phyloP scores from a whole-genome alignment of 208 protist species.

The Crithidia mellificae region DNA sequence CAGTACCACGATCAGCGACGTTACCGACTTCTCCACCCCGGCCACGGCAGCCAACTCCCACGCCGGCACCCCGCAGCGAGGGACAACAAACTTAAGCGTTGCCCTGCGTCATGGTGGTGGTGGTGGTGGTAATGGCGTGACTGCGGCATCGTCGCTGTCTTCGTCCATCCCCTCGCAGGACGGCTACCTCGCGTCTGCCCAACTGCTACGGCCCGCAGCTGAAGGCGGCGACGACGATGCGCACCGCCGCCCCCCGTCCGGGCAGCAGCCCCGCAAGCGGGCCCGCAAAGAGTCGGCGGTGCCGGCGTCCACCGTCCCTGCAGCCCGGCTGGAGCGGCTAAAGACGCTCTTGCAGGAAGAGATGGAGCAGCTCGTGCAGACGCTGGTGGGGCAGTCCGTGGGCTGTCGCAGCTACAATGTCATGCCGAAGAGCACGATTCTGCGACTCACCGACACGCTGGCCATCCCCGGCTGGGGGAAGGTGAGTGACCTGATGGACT shows the following conservation, averaged over 20 bases:
- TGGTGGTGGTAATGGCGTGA: too few species aligned
- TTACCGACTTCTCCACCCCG: constrained; percentile 12
- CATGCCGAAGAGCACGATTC: constrained; percentile 81
- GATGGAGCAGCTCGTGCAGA: constrained; percentile 74
- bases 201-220: neutral
- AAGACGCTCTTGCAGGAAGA: constrained; percentile 52
- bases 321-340: constrained; percentile 53
- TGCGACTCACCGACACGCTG: constrained; percentile 73
- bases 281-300: constrained; percentile 17
- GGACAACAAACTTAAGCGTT: neutral
- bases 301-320: constrained; percentile 38
- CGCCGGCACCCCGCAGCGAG: constrained; percentile 18
- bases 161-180: neutral
- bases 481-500: constrained; percentile 68
- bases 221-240: neutral
- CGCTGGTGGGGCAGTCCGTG: constrained; percentile 69
- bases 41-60: constrained; percentile 11
- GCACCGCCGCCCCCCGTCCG: neutral
- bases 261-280: constrained; percentile 20
- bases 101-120: constrained; percentile 1
- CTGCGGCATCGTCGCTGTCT: too few species aligned
- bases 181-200: neutral
- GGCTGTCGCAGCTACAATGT: constrained; percentile 86
- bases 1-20: constrained; percentile 13
- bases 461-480: constrained; percentile 64